Conservation (phyloP, 352 stramenopile genomes). For the Pythium aristosporum region DNA sequence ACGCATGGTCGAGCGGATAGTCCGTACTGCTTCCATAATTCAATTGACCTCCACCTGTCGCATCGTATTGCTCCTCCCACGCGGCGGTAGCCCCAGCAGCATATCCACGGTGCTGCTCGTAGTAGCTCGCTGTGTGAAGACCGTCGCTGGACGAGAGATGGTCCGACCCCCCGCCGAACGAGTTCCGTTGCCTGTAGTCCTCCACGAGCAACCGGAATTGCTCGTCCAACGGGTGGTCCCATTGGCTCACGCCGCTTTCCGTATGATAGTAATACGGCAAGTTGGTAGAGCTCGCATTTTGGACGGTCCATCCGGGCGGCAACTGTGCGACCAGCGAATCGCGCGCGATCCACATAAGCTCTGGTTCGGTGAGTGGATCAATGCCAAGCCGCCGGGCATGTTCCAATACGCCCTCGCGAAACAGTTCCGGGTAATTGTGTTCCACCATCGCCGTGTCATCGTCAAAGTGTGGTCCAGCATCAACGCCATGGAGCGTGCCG, state of each 20-base stretch:
- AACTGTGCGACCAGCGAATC: conserved; percentile 74
- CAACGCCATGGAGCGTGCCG: not conserved
- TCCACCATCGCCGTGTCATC: conserved; percentile 62
- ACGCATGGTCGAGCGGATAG: not conserved
- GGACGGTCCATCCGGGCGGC: conserved; percentile 68
- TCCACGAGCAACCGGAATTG: conserved; percentile 58
- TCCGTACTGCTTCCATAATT: conserved; percentile 10
- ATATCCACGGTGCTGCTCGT: conserved; percentile 22
- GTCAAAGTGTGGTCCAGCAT: not conserved
- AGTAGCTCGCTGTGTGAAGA: conserved; percentile 35
- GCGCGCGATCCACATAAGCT: conserved; percentile 73
- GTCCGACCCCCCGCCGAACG: conserved; percentile 4
- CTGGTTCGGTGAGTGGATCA: conserved; percentile 45
- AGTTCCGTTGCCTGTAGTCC: conserved; percentile 40
- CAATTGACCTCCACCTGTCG: not conserved
- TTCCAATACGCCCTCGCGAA: conserved; percentile 72
- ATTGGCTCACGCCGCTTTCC: conserved; percentile 72
- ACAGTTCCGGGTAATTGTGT: conserved; percentile 58
- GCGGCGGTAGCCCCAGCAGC: not conserved
- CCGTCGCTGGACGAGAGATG: conserved; percentile 19
- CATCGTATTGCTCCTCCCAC: conserved; percentile 15
- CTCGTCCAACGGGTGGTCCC: conserved; percentile 80
- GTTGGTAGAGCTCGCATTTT: conserved; percentile 54
- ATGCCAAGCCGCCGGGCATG: conserved; percentile 72
- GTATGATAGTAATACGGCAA: conserved; percentile 84